Base-by-base conservation (phyloP, 2,329 filamentous ascomycete species). In the Chrysosporium keratinophilum region DNA sequence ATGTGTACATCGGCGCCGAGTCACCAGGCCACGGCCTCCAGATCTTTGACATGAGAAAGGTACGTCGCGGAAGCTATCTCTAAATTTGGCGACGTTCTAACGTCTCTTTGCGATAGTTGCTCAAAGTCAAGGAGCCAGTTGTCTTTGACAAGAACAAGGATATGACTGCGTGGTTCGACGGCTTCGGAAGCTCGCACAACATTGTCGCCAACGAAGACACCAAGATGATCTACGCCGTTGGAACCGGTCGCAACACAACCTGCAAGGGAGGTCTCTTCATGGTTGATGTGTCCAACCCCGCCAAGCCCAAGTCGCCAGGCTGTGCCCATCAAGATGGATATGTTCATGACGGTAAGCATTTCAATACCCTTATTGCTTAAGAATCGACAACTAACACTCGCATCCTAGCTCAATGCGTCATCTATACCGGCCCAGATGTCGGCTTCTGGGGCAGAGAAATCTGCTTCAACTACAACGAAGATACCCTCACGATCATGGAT, bases 21-120 rank as follows among this genome's bases (percentile, higher is more conserved):
- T 74, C 76, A 34, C 60, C 63, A 42, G 64, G 71, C 59, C 80
- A 83, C 64, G 76, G 77, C 34, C 74, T 83, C 45, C 80, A 83
- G 65, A 74, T 83, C 65, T 83, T 83, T 61, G 80, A 83, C 65
- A 75, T 82, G 76, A 75, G 71, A 60, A 81, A 75, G 58, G 58
- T 61, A 44, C 41, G 42, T 43, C 12, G 10, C 5, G 19, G 6
- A 41, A 7, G 19, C 15, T 3, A 19, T 19, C 14, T 37, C 17
- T n/a, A 39, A 14, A 1, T 4, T 23, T 3, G 41, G 5, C 19
- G 9, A 23, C 45, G 37, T n/a, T 41, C 44, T 53, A 52, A 52
- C 12, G 12, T 17, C 20, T 9, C 15, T 31, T 28, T 19, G 35
- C 17, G 31, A 68, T 78, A 52, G 66, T 67, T 37, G 62, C 79